Base-by-base conservation (phyloP, 495 filamentous ascomycete genomes). In the Ramalina peruviana region DNA sequence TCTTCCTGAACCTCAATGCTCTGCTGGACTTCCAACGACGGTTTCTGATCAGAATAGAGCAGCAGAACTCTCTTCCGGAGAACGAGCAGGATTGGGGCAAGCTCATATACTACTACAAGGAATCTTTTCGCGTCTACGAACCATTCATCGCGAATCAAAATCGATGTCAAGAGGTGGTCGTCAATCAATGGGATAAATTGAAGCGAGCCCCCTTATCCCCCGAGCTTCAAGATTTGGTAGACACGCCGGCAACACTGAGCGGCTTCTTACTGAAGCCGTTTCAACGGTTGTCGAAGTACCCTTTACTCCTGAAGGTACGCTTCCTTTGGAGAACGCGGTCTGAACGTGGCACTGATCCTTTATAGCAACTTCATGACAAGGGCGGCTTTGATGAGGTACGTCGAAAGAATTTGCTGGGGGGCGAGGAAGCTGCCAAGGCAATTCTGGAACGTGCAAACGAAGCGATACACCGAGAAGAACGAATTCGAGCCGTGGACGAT, bases 261-360 rank as follows among this genome's bases (percentile, higher is more conserved):
- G 86, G 86, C 4, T 98, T 97, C 63, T 76, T 97, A 10, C 72
- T 97, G 50, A 98, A 97, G 61, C 92, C 92, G 6, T 94, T 98
- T 70, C 92, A 98, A 66, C 79, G 92, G 48, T 70, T 98, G 46
- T 83, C 87, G 40, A 94, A 94, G 64, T 98, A 97, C 60, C 93
- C 93, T 16, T 68, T 97, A 12, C 74, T 98, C 40, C 73, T 98
- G 21, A 81, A 82, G 70, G 88, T 94, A 72, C 54, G 75, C 63
- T 21, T 19, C 20, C 16, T n/a, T 40, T 44, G 17, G 30, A 33
- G 6, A 25, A n/a, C 36, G 19, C 27, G 17, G 27, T 46, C 16
- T 21, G 30, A 2, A 17, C 6, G 20, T 10, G 39, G 47, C 46
- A 26, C 25, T 44, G 21, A 21, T 25, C 6, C 46, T 36, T 9